Percentiles rank a stretch among this genome's conserved stretches.
Conservation (phyloP, 768 basidiomycete species). For the Naematelia aurantialba region DNA sequence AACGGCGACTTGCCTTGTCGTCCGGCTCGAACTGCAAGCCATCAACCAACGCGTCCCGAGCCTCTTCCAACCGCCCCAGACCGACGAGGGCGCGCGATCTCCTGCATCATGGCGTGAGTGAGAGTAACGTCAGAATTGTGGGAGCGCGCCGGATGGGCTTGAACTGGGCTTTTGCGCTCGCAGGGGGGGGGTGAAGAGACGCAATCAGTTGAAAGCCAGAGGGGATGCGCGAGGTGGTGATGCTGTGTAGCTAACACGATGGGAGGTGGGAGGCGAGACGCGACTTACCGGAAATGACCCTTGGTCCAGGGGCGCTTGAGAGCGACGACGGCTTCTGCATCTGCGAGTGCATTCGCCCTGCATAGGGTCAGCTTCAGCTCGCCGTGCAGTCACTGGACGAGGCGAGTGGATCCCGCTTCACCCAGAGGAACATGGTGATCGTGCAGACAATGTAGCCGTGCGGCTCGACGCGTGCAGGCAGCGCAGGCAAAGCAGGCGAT, state of each 20-base stretch:
- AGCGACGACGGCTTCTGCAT: slow-evolving; percentile 84
- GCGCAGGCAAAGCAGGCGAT: not conserved
- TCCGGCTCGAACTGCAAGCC: slow-evolving; percentile 81
- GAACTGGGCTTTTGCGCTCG: too few species aligned
- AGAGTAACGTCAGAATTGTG: too few species aligned
- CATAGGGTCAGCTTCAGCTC: slow-evolving; percentile 7
- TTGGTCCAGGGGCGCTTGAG: slow-evolving; percentile 88
- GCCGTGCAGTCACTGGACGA: not conserved
- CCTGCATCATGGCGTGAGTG: slow-evolving; percentile 17
- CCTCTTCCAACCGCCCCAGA: slow-evolving; percentile 66
- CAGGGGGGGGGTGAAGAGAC: not conserved
- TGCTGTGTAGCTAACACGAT: not conserved
- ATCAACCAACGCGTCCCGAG: slow-evolving; percentile 72
- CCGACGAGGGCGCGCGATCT: slow-evolving; percentile 83
- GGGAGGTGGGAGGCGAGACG: not conserved
- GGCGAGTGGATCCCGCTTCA: too few species aligned
- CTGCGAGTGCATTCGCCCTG: slow-evolving; percentile 52
- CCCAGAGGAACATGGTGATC: too few species aligned
- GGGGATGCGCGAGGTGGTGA: not conserved
- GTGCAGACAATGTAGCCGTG: too few species aligned
- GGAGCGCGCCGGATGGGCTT: too few species aligned
- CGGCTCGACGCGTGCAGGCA: not conserved
- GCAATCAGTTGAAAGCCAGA: not conserved
- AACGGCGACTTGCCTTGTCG: slow-evolving; percentile 58
- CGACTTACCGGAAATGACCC: slow-evolving; percentile 74